phyloP scores from a whole-genome alignment of 345 rosid genomes.

The Bruguiera parviflora region DNA sequence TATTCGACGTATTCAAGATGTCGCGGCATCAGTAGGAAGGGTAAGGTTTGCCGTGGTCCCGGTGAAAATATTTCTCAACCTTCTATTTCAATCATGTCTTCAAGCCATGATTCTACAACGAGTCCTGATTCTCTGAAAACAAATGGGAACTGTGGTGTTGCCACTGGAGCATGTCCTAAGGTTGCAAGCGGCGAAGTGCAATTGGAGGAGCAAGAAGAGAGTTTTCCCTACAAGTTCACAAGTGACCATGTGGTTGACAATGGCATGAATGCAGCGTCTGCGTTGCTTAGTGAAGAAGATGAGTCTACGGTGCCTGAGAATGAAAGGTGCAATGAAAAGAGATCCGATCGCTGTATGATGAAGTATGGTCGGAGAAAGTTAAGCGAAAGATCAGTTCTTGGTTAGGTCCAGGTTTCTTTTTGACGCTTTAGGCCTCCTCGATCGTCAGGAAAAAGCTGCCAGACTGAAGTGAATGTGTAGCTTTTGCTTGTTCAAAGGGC shows the following conservation, averaged over 20 bases:
- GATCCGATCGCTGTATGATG: constrained; percentile 31
- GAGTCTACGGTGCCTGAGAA: background rate
- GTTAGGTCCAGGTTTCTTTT: constrained; percentile 12
- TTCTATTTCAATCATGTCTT: background rate
- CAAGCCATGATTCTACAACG: constrained; percentile 1
- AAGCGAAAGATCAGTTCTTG: constrained; percentile 7
- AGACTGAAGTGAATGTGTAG: constrained; percentile 15
- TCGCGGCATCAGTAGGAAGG: background rate
- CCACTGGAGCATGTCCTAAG: constrained; percentile 2
- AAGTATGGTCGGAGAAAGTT: constrained; percentile 41
- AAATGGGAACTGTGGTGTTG: background rate
- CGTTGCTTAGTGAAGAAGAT: constrained; percentile 13
- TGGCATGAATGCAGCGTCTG: constrained; percentile 18
- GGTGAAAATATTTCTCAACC: constrained; percentile 9
- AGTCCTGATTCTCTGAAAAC: background rate
- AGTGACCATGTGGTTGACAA: constrained; percentile 21
- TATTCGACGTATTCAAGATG: constrained; percentile 1
- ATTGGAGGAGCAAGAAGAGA: constrained; percentile 27
- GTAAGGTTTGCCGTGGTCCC: too few relatives aligned
- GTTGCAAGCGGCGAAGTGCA: background rate
- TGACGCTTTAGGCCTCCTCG: constrained; percentile 10
- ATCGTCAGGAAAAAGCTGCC: constrained; percentile 2
- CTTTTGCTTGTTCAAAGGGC: too few relatives aligned
- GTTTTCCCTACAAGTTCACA: constrained; percentile 26
- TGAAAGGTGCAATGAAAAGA: constrained; percentile 12